A percentile compares a stretch with the other conserved stretches of the same genome.
Conservation (phyloP, 768 basidiomycete genomes). For the Macrolepiota dolichaula region DNA sequence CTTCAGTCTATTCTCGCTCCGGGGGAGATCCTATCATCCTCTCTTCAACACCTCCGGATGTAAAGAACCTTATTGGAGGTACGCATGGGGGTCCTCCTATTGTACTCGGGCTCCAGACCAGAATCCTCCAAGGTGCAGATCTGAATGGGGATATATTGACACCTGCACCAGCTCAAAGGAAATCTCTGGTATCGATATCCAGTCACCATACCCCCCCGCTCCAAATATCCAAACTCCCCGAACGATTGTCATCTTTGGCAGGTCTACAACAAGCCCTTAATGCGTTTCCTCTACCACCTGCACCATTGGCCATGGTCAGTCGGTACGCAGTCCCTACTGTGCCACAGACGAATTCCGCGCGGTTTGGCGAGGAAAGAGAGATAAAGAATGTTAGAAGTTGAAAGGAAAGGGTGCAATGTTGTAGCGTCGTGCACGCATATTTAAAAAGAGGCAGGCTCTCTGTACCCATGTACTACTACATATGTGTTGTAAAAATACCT, state of each 20-base stretch:
- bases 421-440: background rate
- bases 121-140: background rate
- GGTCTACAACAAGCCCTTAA: background rate
- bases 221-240: background rate
- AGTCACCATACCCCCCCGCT: background rate
- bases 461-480: background rate
- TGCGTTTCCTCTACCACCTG: conserved; percentile 3
- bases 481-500: background rate
- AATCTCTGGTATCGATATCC: background rate
- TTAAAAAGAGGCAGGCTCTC: background rate
- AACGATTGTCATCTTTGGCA: conserved; percentile 1
- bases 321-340: background rate
- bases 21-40: conserved; percentile 2
- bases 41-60: conserved; percentile 6
- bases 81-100: background rate
- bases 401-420: background rate
- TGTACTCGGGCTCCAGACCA: background rate
- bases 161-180: background rate
- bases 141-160: background rate
- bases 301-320: background rate
- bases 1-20: background rate
- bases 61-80: conserved; percentile 1
- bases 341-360: background rate
- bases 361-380: background rate
- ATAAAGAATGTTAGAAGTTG: background rate